Evolutionary conservation across 176 grass and related monocot species (phyloP).

Genomic region (Metroxylon sagu): DNA sequence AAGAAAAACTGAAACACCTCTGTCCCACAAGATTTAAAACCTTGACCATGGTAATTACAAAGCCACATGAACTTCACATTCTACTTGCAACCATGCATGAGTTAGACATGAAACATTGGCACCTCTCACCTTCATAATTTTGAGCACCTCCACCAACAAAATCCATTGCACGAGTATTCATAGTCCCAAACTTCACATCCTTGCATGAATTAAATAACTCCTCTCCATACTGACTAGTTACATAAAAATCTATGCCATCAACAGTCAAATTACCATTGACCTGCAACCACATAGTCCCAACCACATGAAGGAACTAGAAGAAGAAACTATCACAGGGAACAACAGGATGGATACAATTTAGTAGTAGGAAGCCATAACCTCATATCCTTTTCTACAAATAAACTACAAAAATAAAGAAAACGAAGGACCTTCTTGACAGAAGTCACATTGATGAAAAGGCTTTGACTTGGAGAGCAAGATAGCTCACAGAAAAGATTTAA

Average conservation of each 20-base stretch:
- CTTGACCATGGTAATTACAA: too few species aligned
- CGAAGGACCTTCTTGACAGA: constrained; percentile 57
- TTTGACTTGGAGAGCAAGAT: constrained; percentile 94
- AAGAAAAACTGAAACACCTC: too few species aligned
- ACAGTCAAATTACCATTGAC: constrained; percentile 60
- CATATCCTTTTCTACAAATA: too few species aligned
- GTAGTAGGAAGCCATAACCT: too few species aligned
- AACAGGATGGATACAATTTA: too few species aligned
- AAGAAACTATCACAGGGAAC: too few species aligned
- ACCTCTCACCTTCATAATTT: constrained; percentile 63
- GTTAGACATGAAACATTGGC: not conserved
- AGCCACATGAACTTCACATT: too few species aligned
- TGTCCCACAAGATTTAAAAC: too few species aligned
- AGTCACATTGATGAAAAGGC: constrained; percentile 94
- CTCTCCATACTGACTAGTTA: constrained; percentile 64
- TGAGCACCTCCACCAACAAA: constrained; percentile 83
- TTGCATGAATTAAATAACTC: constrained; percentile 86
- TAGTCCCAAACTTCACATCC: constrained; percentile 93
- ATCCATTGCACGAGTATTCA: constrained; percentile 97
- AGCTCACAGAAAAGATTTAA: constrained; percentile 91
- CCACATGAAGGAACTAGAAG: too few species aligned
- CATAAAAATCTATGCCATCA: constrained; percentile 73
- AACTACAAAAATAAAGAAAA: constrained; percentile 11
- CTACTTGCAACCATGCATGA: too few species aligned
- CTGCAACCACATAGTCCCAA: constrained; percentile 27